Percentiles rank a stretch among this genome's conserved stretches.
Evolutionary conservation across 2,329 filamentous ascomycete genomes (phyloP).

Genomic region (Pseudogymnoascus sp.): DNA sequence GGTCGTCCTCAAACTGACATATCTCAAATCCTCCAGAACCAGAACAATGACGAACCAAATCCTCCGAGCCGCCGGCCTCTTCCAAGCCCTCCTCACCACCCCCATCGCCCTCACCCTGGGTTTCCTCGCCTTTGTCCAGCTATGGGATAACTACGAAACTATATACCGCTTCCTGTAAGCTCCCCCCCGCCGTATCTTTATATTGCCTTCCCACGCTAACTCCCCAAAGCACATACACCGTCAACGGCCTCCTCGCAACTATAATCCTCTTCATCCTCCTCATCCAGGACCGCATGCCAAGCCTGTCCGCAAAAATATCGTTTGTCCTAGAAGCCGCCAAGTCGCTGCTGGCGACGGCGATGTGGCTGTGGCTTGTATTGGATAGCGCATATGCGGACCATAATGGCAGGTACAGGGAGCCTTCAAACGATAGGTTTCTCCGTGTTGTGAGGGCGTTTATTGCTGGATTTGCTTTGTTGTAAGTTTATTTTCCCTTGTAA

Average conservation of each 20-base stretch:
- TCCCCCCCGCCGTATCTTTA: too few species aligned
- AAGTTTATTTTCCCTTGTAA: slow-evolving; percentile 7
- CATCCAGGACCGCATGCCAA: slow-evolving; percentile 16
- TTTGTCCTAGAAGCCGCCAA: slow-evolving; percentile 18
- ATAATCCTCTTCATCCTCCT: slow-evolving; percentile 20
- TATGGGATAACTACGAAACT: slow-evolving; percentile 5
- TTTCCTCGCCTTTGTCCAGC: not conserved
- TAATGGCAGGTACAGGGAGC: not conserved
- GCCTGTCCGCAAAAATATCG: not conserved
- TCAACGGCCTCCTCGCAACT: slow-evolving; percentile 16
- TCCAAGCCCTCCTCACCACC: slow-evolving; percentile 19
- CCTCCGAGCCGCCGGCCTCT: slow-evolving; percentile 16
- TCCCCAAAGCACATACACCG: slow-evolving; percentile 10
- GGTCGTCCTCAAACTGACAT: not conserved
- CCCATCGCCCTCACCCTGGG: slow-evolving; percentile 15
- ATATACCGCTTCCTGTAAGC: slow-evolving; percentile 8
- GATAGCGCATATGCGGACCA: slow-evolving; percentile 16
- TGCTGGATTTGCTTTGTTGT: slow-evolving; percentile 21
- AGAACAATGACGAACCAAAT: slow-evolving; percentile 16
- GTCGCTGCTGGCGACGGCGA: slow-evolving; percentile 15
- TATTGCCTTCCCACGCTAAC: not conserved
- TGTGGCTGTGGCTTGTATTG: slow-evolving; percentile 21
- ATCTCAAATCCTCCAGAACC: not conserved
- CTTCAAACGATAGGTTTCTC: not conserved
- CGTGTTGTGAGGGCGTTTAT: slow-evolving; percentile 15